Evolutionary conservation across 441 rosid species (phyloP).

Genomic region (Gossypium aridum): DNA sequence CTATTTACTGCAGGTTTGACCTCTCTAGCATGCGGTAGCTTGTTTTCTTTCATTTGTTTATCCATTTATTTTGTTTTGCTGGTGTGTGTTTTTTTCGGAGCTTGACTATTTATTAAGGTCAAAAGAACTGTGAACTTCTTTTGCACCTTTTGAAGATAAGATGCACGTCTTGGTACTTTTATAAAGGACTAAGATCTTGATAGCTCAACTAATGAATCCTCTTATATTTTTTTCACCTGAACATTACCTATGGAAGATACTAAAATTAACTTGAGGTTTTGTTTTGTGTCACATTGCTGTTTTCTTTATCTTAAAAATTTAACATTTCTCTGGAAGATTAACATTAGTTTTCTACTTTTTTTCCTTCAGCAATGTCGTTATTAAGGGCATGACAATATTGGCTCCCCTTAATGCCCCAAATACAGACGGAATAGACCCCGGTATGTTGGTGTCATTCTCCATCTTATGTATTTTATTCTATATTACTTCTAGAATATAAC

Average conservation of each 20-base stretch:
- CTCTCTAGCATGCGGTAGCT: neutral
- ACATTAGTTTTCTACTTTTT: neutral
- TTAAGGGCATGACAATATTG: constrained; percentile 77
- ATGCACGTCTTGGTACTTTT: neutral
- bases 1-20: constrained; percentile 81
- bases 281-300: neutral
- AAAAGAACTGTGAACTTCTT: neutral
- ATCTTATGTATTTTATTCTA: neutral
- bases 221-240: neutral
- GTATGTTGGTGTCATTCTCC: constrained; percentile 27
- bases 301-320: neutral
- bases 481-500: neutral
- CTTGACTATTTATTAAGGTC: neutral
- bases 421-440: constrained; percentile 95
- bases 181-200: neutral
- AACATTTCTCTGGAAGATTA: neutral
- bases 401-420: constrained; percentile 95
- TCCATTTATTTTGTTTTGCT: neutral
- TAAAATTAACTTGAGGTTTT: neutral
- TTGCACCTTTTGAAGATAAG: neutral
- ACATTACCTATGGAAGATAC: neutral
- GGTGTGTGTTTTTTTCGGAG: neutral
- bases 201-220: neutral
- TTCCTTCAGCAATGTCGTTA: constrained; percentile 64
- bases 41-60: neutral